Base-by-base conservation (phyloP, 176 grass and related monocot species). In the Metroxylon sagu region DNA sequence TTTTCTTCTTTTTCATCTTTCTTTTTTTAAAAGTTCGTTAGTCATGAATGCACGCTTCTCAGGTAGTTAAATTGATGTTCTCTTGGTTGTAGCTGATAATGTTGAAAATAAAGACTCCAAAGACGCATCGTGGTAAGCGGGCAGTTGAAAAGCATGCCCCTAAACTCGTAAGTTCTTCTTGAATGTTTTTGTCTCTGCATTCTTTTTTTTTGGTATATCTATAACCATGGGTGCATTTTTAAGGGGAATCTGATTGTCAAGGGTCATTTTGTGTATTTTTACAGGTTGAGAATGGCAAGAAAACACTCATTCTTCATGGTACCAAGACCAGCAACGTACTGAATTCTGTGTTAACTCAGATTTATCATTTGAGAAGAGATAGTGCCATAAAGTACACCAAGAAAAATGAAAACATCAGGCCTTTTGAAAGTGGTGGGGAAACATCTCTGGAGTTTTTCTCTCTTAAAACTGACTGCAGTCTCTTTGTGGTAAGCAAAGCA, bases 361-460 rank as follows among this genome's bases (percentile, higher is more conserved):
- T 91, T 49, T 82, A 82, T 62, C 93, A 91, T 67, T 76, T 91
- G 52, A 97, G 88, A 53, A 78, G 92, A 76, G 92, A 80, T 19
- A 87, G 75, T 76, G 80, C 87, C 6, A 77, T 97, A 4, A 91
- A 91, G 65, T 91, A 77, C 63, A 75, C 93, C 19, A 98, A 88
- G 77, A 91, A 85, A 76, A 98, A 92, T 25, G 87, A 79, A 21
- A 98, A 73, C n/a, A 83, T 98, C 59, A 85, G 78, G 71, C 87
- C 87, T 19, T 98, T 98, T 67, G 93, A 97, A 71, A 91, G 78
- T 49, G 93, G 84, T 2, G 87, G 93, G 4, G 87, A 92, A 64
- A 79, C 78, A 53, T 98, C 93, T 72, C 65, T 98, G 18, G 87
- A 92, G 70, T 98, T 92, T 64, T 92, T 85, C 78, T 92, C 93